Evolutionary conservation across 2,329 filamentous ascomycete genomes (phyloP), one percentile per base, ranked within the genome.

Genomic region (Aspergillus pseudoglaucus): DNA sequence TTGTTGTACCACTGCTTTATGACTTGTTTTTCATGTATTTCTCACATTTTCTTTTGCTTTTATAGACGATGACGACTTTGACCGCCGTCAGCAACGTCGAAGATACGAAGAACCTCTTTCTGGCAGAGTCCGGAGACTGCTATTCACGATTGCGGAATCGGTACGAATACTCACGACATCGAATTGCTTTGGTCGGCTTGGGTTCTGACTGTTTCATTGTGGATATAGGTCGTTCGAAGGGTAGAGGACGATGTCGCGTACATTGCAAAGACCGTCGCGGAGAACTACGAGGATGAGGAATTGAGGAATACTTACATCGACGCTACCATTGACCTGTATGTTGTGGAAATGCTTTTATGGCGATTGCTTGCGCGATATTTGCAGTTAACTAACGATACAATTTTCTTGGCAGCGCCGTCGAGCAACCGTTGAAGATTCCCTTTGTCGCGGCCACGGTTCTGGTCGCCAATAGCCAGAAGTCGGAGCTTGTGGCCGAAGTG

Each of bases 361-460:
- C 18, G 37, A 20, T 32, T 41, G 39, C 32, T 18, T 46, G 25
- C 46, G 38, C 49, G 44, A 46, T 49, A 40, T 37, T 45, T 14
- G 30, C 27, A 12, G 25, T 38, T 49, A 14, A 41, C 45, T 55
- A 37, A 60, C 58, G 62, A 18, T 27, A 53, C 60, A 37, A 9
- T 6, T 8, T 35, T 50, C 20, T 18, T 27, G 42, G 22, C 50
- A 82, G 79, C 55, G 78, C 87, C 39, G 67, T 88, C 32, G 93
- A 98, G 72, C 93, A 98, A 71, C 93, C 93, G 1, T 85, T 98
- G 68, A 97, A 97, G 76, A 94, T 90, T n/a, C 91, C 93, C 0
- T 97, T 96, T 65, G 79, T 95, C 33, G 90, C 90, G 8, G 88
- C 87, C 17, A 84, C 91, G 12, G 79, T 94, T 39, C 78, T 95